Percentiles rank a stretch among this genome's conserved stretches.
phyloP scores from a whole-genome alignment of 306 rosid species.

The Quercus agrifolia region DNA sequence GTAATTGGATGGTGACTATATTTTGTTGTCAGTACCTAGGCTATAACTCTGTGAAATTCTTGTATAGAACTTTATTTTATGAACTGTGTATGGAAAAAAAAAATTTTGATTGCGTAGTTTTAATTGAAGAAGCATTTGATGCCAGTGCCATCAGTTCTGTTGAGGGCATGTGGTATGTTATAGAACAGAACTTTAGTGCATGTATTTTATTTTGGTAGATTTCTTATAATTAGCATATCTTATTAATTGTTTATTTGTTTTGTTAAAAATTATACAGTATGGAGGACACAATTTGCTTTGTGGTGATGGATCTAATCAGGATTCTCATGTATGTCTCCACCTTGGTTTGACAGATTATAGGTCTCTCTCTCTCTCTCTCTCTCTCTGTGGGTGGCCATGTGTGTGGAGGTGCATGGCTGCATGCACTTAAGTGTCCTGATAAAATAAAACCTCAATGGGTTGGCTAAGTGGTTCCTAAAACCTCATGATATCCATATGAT shows the following conservation, averaged over 20 bases:
- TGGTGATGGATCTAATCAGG: conserved; percentile 43
- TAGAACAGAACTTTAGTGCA: background rate
- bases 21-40: background rate
- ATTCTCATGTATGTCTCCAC: conserved; percentile 55
- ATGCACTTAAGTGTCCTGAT: background rate
- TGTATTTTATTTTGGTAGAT: background rate
- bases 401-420: background rate
- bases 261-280: conserved; percentile 44
- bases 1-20: background rate
- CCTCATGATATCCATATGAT: too few relatives aligned
- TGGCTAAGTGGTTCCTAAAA: too few relatives aligned
- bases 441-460: background rate
- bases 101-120: background rate
- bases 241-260: background rate
- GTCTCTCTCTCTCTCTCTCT: conserved; percentile 42
- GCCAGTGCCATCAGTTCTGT: background rate
- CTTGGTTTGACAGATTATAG: conserved; percentile 95
- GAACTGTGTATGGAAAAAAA: background rate
- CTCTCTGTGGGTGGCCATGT: conserved; percentile 5
- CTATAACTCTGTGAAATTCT: background rate
- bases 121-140: background rate
- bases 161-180: background rate
- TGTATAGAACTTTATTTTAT: background rate
- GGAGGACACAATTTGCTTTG: conserved; percentile 45
- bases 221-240: background rate